Evolutionary conservation across 2,329 filamentous ascomycete species (phyloP).

Genomic region (Akanthomyces lecanii): DNA sequence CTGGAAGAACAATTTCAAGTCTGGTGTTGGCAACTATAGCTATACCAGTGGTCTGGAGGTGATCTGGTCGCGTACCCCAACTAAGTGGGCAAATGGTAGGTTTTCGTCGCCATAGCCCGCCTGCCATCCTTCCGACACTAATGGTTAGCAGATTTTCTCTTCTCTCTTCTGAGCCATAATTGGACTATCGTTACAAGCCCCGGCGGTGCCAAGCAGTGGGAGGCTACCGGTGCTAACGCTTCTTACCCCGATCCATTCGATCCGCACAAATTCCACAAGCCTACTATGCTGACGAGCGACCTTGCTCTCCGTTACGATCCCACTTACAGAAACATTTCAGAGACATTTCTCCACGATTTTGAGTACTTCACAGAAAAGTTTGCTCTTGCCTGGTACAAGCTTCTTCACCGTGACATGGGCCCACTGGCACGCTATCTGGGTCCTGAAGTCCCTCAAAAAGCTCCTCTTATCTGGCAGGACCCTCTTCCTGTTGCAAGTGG

Average conservation of each 20-base stretch:
- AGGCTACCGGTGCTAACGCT: constrained; percentile 63
- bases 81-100: constrained; percentile 63
- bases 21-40: constrained; percentile 65
- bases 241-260: constrained; percentile 71
- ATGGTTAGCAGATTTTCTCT: constrained; percentile 51
- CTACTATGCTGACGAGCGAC: constrained; percentile 73
- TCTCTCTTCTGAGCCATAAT: constrained; percentile 73
- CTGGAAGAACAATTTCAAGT: constrained; percentile 61
- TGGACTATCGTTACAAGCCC: constrained; percentile 74
- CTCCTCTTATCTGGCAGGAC: constrained; percentile 65
- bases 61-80: constrained; percentile 72
- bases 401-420: constrained; percentile 75
- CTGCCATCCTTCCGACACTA: not conserved
- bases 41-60: constrained; percentile 77
- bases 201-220: constrained; percentile 72
- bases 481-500: constrained; percentile 58
- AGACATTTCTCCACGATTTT: constrained; percentile 64
- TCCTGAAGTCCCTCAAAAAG: constrained; percentile 69
- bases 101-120: no score
- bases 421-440: constrained; percentile 67
- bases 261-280: constrained; percentile 64
- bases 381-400: constrained; percentile 76
- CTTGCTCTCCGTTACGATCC: constrained; percentile 68
- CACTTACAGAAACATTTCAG: constrained; percentile 69
- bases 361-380: constrained; percentile 67